Conservation (phyloP, 2,329 filamentous ascomycete genomes). For the Colletotrichum sp. region DNA sequence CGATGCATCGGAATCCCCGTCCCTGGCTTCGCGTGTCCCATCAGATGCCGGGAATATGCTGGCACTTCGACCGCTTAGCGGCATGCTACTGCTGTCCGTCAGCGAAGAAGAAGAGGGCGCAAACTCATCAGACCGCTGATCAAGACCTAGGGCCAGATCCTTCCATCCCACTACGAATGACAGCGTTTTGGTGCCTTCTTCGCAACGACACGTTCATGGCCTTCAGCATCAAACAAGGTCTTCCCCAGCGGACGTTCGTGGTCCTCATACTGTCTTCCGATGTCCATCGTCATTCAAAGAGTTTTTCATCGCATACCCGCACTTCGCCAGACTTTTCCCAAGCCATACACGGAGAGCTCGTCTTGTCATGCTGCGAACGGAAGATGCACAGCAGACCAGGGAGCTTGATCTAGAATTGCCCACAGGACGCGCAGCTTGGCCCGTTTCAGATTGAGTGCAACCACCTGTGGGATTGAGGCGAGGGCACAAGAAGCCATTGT, state of each 20-base stretch:
- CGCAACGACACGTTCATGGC: not conserved
- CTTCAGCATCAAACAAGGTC: not conserved
- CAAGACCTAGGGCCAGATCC: not conserved
- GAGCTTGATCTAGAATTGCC: not conserved
- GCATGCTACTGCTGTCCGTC: conserved; percentile 2
- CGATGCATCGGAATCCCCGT: conserved; percentile 20
- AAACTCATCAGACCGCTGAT: conserved; percentile 10
- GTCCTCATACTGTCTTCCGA: not conserved
- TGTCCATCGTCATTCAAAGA: not conserved
- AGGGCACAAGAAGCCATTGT: not conserved
- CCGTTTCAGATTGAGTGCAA: conserved; percentile 7
- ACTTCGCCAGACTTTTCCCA: not conserved
- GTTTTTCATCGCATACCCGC: not conserved
- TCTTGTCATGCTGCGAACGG: not conserved
- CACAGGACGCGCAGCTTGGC: not conserved
- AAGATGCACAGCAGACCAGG: not conserved
- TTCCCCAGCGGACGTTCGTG: not conserved
- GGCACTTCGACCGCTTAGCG: not conserved
- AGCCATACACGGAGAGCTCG: not conserved
- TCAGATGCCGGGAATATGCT: conserved; percentile 14
- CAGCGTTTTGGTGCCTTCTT: not conserved
- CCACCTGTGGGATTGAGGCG: not conserved
- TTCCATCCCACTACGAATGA: not conserved
- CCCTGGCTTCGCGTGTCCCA: conserved; percentile 13
- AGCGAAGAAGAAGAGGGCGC: not conserved